Evolutionary conservation across 345 rosid species (phyloP).

Genomic region (Hevea brasiliensis): DNA sequence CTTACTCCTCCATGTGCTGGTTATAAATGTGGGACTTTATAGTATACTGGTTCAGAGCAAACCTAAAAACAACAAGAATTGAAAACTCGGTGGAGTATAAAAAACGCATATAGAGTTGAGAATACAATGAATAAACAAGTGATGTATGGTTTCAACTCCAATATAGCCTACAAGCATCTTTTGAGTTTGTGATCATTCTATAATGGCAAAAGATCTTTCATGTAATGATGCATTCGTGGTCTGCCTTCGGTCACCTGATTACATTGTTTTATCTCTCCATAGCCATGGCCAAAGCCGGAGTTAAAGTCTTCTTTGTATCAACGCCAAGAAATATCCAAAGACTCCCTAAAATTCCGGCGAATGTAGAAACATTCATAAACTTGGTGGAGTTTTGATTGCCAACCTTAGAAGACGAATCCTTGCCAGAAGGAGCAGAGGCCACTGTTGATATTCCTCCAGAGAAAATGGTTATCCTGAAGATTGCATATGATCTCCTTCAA

Average conservation of each 20-base stretch:
- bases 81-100: too few relatives aligned
- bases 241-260: constrained; percentile 28
- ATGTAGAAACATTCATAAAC: background rate
- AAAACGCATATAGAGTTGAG: too few relatives aligned
- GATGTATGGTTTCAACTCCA: too few relatives aligned
- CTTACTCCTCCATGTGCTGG: too few relatives aligned
- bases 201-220: constrained; percentile 22
- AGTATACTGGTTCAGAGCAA: too few relatives aligned
- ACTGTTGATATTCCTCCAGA: constrained; percentile 34
- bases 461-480: constrained; percentile 22
- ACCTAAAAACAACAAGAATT: too few relatives aligned
- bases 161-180: too few relatives aligned
- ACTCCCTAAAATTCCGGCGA: constrained; percentile 29
- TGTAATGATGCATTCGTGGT: constrained; percentile 29
- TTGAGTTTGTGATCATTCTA: too few relatives aligned
- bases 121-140: too few relatives aligned
- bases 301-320: constrained; percentile 20
- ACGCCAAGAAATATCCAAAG: constrained; percentile 24
- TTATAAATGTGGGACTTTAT: too few relatives aligned
- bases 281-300: constrained; percentile 23
- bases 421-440: constrained; percentile 35
- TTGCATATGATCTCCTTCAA: constrained; percentile 34
- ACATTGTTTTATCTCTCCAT: constrained; percentile 27
- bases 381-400: constrained; percentile 30
- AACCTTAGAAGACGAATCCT: background rate